Evolutionary conservation across 257 asterid genomes (phyloP), one percentile per base, ranked within the genome.

Genomic region (Nicotiana tabacum): DNA sequence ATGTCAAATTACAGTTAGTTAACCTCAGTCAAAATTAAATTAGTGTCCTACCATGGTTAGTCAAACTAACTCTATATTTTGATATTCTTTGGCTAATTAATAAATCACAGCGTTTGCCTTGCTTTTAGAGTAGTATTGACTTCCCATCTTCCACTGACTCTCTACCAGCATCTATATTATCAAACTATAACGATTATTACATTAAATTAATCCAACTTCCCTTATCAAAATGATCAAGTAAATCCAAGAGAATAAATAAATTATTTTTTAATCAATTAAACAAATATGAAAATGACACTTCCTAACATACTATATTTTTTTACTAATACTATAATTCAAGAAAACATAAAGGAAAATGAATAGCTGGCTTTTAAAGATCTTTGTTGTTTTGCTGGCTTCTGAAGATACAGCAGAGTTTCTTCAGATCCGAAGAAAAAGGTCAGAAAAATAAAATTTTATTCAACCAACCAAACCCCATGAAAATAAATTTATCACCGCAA

Each of bases 371-470:
- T 87, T 53, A 53, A 86, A 90, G 88, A 92, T 90, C 89, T 84
- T 88, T 90, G 97, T 88, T 89, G 93, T 87, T 88, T 83, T 89
- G 90, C 89, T 90, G 90, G 87, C 89, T 85, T 88, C 87, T 35
- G 85, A 90, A 90, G 92, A 90, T 83, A 86, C 93, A 86, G 82
- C 84, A 84, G 88, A 85, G 91, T 82, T 90, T 92, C 94, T 89
- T 88, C 95, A 91, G 95, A 94, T 92, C 97, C 96, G 95, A 91
- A 92, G 93, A 90, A 91, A 89, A 88, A 62, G 97, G 96, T 85
- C 61, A 84, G 85, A 85, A 87, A 48, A 83, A 66, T 84, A 68
- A 77, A 78, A 77, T 30, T 62, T 74, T 58, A 62, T 33, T 79
- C 30, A 37, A 69, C 81, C 74, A 80, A 21, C 78, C 83, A 82